phyloP scores from a whole-genome alignment of 2,329 filamentous ascomycete species.

The Verticillium alfalfae region DNA sequence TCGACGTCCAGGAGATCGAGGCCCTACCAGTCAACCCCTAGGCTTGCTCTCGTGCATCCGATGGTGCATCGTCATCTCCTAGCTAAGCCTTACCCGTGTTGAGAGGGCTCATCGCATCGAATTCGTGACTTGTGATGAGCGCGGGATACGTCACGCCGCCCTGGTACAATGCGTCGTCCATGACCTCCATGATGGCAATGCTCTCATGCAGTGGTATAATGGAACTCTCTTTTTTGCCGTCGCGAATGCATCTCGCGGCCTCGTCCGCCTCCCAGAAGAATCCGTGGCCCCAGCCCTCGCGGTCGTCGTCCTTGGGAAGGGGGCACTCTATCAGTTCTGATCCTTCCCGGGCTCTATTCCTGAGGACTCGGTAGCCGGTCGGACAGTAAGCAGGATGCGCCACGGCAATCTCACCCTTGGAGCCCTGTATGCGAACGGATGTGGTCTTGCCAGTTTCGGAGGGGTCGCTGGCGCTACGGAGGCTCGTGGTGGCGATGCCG shows the following conservation, averaged over 20 bases:
- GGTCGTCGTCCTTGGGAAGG: slow-evolving; percentile 43
- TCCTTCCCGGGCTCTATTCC: slow-evolving; percentile 37
- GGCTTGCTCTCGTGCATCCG: too few relatives aligned
- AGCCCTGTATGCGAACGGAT: slow-evolving; percentile 73
- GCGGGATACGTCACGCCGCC: slow-evolving; percentile 50
- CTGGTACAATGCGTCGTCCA: slow-evolving; percentile 50
- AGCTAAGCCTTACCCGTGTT: slow-evolving; percentile 38
- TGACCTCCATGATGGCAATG: slow-evolving; percentile 75
- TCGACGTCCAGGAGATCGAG: too few relatives aligned
- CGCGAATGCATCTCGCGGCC: slow-evolving; percentile 66
- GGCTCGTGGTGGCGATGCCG: slow-evolving; percentile 63
- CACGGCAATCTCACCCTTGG: slow-evolving; percentile 77
- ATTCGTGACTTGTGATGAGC: slow-evolving; percentile 51
- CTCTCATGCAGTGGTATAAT: slow-evolving; percentile 70
- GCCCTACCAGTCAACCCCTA: too few relatives aligned
- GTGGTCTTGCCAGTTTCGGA: slow-evolving; percentile 51
- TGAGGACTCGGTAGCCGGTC: slow-evolving; percentile 58
- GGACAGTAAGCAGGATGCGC: slow-evolving; percentile 67
- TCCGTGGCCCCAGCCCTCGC: slow-evolving; percentile 58
- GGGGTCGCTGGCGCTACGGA: slow-evolving; percentile 58
- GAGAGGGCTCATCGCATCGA: slow-evolving; percentile 54
- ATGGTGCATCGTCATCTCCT: too few relatives aligned
- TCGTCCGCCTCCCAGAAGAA: slow-evolving; percentile 91
- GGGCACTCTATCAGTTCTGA: slow-evolving; percentile 47
- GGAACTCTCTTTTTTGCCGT: slow-evolving; percentile 71